A percentile compares a stretch with the other conserved stretches of the same genome.
Evolutionary conservation across 2,329 filamentous ascomycete genomes (phyloP).

Genomic region (Pseudocercospora cruenta): DNA sequence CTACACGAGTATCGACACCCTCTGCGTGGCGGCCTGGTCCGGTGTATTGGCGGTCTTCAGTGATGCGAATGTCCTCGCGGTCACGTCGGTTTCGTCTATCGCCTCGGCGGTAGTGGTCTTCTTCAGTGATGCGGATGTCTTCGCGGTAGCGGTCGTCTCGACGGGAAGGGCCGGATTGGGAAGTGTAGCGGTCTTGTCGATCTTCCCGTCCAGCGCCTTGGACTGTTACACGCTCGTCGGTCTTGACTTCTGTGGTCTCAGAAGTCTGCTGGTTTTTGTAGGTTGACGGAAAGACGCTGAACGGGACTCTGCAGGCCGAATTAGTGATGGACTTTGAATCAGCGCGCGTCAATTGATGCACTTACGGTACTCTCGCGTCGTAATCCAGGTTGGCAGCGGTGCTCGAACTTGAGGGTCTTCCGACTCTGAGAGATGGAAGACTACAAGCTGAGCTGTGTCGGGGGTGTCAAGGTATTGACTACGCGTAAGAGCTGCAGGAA

Average conservation of each 20-base stretch:
- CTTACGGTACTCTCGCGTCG: constrained; percentile 89
- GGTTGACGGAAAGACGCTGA: constrained; percentile 99
- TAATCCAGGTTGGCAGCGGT: constrained; percentile 89
- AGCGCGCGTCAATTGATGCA: background rate
- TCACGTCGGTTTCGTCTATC: constrained; percentile 51
- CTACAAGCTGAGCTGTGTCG: constrained; percentile 5
- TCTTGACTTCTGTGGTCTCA: constrained; percentile 71
- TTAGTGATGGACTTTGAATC: constrained; percentile 9
- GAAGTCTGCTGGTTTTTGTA: constrained; percentile 75
- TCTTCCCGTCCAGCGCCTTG: constrained; percentile 93
- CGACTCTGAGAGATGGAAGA: constrained; percentile 11
- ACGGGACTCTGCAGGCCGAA: constrained; percentile 67
- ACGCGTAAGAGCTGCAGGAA: constrained; percentile 3
- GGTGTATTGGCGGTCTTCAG: constrained; percentile 39
- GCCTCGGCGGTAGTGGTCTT: constrained; percentile 70
- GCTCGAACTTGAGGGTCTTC: constrained; percentile 17
- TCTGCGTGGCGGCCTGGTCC: constrained; percentile 27
- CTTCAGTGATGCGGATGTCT: constrained; percentile 82
- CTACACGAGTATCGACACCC: constrained; percentile 36
- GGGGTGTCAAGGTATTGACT: background rate
- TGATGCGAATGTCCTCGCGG: constrained; percentile 35
- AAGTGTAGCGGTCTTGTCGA: constrained; percentile 74
- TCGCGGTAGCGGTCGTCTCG: constrained; percentile 70
- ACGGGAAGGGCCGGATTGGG: constrained; percentile 65
- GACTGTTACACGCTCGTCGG: constrained; percentile 85